phyloP scores from a whole-genome alignment of 176 grass and related monocot genomes.

The Miscanthus lutarioriparius region DNA sequence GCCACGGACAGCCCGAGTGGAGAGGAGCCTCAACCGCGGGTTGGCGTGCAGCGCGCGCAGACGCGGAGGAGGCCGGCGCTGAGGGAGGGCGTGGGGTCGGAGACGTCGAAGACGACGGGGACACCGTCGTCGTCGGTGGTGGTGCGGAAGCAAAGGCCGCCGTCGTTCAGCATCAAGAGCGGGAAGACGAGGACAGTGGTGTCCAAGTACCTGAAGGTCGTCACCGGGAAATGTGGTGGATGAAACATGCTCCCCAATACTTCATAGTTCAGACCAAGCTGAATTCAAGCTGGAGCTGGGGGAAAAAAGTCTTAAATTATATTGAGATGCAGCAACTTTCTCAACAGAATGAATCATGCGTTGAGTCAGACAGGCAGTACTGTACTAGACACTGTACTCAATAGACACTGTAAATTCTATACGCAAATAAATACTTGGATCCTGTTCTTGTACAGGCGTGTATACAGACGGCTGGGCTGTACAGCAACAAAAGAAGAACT shows the following conservation, averaged over 20 bases:
- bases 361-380: neutral
- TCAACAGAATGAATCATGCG: neutral
- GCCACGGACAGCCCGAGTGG: neutral
- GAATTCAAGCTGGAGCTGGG: no score
- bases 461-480: neutral
- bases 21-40: neutral
- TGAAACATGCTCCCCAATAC: neutral
- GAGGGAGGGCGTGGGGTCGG: neutral
- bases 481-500: slow-evolving; percentile 31
- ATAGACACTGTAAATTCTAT: neutral
- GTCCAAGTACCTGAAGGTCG: slow-evolving; percentile 52
- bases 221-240: neutral
- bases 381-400: neutral
- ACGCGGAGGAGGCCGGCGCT: slow-evolving; percentile 15
- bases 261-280: neutral
- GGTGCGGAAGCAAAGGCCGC: neutral
- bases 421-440: neutral
- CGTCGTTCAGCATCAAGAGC: neutral
- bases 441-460: slow-evolving; percentile 13
- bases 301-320: no score
- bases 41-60: neutral
- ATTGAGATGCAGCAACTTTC: neutral
- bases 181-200: slow-evolving; percentile 42
- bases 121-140: slow-evolving; percentile 1
- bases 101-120: neutral